Conservation (phyloP, 2,329 filamentous ascomycete species). For the Xylaria sp. region DNA sequence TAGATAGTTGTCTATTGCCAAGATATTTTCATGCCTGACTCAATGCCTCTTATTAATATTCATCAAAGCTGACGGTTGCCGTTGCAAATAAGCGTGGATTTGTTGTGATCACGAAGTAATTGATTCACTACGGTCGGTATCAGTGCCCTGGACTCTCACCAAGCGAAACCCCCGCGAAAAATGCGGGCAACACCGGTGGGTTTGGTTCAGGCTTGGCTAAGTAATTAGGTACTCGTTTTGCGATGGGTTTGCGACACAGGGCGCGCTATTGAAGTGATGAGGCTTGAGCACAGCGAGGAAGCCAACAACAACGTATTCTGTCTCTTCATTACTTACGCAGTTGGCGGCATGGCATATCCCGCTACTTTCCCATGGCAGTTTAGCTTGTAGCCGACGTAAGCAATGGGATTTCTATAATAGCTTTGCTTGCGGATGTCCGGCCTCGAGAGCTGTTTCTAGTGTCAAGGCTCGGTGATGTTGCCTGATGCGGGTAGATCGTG, state of each 20-base stretch:
- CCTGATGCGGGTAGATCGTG: slow-evolving; percentile 33
- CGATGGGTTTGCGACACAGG: background rate
- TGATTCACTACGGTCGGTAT: background rate
- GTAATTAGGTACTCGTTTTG: background rate
- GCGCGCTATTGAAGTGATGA: slow-evolving; percentile 17
- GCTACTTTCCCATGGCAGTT: background rate
- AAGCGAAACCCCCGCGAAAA: slow-evolving; percentile 3
- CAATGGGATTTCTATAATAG: background rate
- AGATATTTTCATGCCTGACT: background rate
- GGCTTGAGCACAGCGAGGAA: background rate
- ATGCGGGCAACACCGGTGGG: background rate
- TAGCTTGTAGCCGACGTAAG: slow-evolving; percentile 5
- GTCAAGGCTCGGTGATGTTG: slow-evolving; percentile 33
- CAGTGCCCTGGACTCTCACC: background rate
- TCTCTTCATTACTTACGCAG: slow-evolving; percentile 2
- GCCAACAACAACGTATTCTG: slow-evolving; percentile 1
- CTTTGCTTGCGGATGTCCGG: background rate
- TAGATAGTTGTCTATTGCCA: background rate
- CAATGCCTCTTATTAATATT: background rate
- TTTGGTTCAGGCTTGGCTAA: background rate
- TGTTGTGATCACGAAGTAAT: background rate
- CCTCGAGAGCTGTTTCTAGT: background rate
- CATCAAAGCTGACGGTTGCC: background rate
- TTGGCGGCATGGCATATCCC: background rate
- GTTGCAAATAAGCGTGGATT: background rate